Evolutionary conservation across 371 early-diverging fungal genomes (phyloP), one percentile per base, ranked within the genome.

Genomic region (Syncephalastrum racemosum): DNA sequence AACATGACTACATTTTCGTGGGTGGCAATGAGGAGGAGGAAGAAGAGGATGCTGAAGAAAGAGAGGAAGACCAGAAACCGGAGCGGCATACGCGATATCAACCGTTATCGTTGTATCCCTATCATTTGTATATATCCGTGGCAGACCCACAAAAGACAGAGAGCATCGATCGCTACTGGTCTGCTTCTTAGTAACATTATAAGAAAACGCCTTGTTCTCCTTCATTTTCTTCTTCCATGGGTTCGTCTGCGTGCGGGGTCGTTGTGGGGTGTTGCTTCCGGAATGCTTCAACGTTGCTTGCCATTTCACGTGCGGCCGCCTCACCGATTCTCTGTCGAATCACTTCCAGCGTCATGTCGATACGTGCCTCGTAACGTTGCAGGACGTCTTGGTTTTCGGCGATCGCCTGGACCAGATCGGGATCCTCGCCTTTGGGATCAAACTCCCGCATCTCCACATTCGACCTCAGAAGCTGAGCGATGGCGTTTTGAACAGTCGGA

Each of bases 261-360:
- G 13, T 31, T 14, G 56, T 62, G 4, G 62, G 54, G 25, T 65
- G 53, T n/a, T 48, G 10, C 27, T 56, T 47, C 47, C 73, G 59
- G 44, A 76, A 76, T 6, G 65, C 70, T 15, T 43, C 51, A 0
- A 76, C 67, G 36, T 72, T 72, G 53, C 68, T 70, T 40, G 51
- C 64, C 36, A 77, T 62, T 58, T 77, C 78, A 46, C 64, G 53
- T 47, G 70, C 72, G 1, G 78, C 78, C 25, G 74, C 68, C 44
- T 71, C 68, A 13, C 74, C 74, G 25, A 77, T 19, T n/a, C 68
- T 54, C 54, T 77, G 65, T 36, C 68, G 60, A 25, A 77, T 70
- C 2, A 74, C 63, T 4, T 55, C 39, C 8, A 77, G 56, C 6
- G 75, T 70, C 13, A 70, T 12, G 42, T 77, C 64, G 4, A 77